Base-by-base conservation (phyloP, 495 filamentous ascomycete species). In the Penicillium crystallinum region DNA sequence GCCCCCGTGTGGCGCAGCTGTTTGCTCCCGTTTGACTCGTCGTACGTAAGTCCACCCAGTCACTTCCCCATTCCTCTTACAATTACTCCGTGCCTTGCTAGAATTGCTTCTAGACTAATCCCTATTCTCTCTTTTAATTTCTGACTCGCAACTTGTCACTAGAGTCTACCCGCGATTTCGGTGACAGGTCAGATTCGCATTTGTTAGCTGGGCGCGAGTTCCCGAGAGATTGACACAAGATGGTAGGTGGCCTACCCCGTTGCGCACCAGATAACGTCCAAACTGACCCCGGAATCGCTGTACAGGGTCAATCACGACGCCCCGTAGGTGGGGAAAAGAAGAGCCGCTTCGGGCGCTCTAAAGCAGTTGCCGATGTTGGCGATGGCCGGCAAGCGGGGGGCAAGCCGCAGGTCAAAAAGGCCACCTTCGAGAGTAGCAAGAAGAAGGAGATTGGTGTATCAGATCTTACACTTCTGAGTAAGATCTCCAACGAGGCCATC, bases 361-460 rank as follows among this genome's bases (percentile, higher is more conserved):
- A 77, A 61, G 72, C 65, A 19, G 64, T 58, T 49, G 72, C 72
- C 49, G 74, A 77, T 55, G 65, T 73, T 34, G 71, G 74, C 55
- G 74, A 75, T 59, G 72, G 71, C 18, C 71, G 74, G 38, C 61
- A 65, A 58, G 46, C 66, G 53, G 75, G 48, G 47, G 47, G 77
- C 57, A 82, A 83, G 62, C 75, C 80, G 35, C 88, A 87, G 71
- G 87, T 95, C 57, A 92, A 90, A 73, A 97, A 97, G 75, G 95
- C 95, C 42, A 86, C 85, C 19, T 99, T 92, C 70, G 95, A 99
- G 71, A 90, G 81, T 19, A 88, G 84, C 46, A 97, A 96, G 81
- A 97, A 97, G 84, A 97, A 96, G 82, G 91, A 97, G 71, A 92
- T 97, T 56, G 95, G 95, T 49, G 92, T 99, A 23, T 96, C 95